Evolutionary conservation across 2,329 filamentous ascomycete genomes (phyloP).

Genomic region (Neopestalotiopsis clavispora): DNA sequence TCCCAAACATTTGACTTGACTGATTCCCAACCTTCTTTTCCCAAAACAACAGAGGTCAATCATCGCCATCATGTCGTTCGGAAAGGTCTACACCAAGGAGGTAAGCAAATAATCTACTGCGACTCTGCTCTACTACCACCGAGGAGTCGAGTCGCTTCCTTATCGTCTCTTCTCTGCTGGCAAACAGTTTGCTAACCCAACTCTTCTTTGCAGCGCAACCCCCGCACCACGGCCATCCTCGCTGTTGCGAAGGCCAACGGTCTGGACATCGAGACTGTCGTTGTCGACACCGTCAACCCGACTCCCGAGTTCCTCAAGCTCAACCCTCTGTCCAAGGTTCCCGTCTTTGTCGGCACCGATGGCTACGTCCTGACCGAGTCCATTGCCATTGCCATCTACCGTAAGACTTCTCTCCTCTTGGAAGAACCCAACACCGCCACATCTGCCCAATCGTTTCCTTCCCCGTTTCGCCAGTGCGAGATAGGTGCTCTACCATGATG

Average conservation of each 20-base stretch:
- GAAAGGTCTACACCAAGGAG: slow-evolving; percentile 90
- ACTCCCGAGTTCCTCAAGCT: slow-evolving; percentile 80
- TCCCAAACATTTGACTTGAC: slow-evolving; percentile 5
- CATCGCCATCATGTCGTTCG: slow-evolving; percentile 83
- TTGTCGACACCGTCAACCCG: slow-evolving; percentile 69
- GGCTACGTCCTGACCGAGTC: slow-evolving; percentile 87
- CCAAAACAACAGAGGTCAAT: slow-evolving; percentile 30
- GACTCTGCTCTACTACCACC: not conserved
- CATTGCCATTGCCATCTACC: slow-evolving; percentile 96
- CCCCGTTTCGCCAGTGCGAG: slow-evolving; percentile 4
- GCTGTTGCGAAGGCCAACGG: slow-evolving; percentile 98
- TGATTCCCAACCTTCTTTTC: slow-evolving; percentile 11
- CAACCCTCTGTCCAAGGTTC: slow-evolving; percentile 89
- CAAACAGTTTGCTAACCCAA: slow-evolving; percentile 18
- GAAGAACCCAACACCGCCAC: slow-evolving; percentile 18
- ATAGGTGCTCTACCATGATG: slow-evolving; percentile 59
- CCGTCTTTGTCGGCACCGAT: slow-evolving; percentile 90
- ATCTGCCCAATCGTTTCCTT: slow-evolving; percentile 13
- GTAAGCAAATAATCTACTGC: slow-evolving; percentile 54
- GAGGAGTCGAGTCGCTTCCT: not conserved
- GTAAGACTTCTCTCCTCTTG: slow-evolving; percentile 61
- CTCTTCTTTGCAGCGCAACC: slow-evolving; percentile 56
- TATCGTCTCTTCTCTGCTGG: slow-evolving; percentile 8
- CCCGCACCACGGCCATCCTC: slow-evolving; percentile 85
- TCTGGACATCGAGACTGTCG: slow-evolving; percentile 85